Evolutionary conservation across 768 basidiomycete genomes (phyloP), one percentile per base, ranked within the genome.

Genomic region (Podaxis carcinomalis): DNA sequence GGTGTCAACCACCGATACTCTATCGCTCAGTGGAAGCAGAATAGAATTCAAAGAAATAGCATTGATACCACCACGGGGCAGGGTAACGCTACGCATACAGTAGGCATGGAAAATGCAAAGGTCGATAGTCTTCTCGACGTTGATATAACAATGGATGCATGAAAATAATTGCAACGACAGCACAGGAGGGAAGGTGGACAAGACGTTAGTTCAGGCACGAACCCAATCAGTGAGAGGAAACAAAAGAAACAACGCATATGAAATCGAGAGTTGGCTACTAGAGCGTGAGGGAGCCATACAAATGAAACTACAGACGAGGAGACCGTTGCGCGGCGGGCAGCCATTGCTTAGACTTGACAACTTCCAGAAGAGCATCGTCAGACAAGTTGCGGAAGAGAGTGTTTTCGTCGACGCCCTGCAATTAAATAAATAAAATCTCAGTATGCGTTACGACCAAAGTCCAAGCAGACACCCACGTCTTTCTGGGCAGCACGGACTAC

Each of bases 1-100:
- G 91, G 91, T 1, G 85, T 98, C 32, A 99, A 99, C 66, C 96
- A 99, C 70, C 81, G 93, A 32, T 98, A 89, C 64, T 78, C 79
- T 13, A 88, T 95, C 36, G 84, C 78, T 64, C 73, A 77, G 53
- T 97, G 92, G 92, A 84, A 77, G 57, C 59, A 56, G 35, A 19
- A 55, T 21, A 21, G 32, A 23, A 39, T 21, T 21, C 32, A 40
- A 11, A 46, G 49, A 19, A 23, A 51, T 23, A 27, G 1, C 39
- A n/a, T 25, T 42, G 54, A 19, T 5, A 4, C 23, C 14, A 16
- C 23, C 35, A 21, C 25, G 5, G 16, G 16, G 42, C 27, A 32
- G 7, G 35, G 23, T 35, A 46, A 7, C 13, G 2, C 6, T 35
- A 47, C 25, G 35, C 27, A 35, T 19, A 28, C 13, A 32, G 10